Evolutionary conservation across 2,329 filamentous ascomycete species (phyloP), one percentile per base, ranked within the genome.

Genomic region (Fusarium sp.): DNA sequence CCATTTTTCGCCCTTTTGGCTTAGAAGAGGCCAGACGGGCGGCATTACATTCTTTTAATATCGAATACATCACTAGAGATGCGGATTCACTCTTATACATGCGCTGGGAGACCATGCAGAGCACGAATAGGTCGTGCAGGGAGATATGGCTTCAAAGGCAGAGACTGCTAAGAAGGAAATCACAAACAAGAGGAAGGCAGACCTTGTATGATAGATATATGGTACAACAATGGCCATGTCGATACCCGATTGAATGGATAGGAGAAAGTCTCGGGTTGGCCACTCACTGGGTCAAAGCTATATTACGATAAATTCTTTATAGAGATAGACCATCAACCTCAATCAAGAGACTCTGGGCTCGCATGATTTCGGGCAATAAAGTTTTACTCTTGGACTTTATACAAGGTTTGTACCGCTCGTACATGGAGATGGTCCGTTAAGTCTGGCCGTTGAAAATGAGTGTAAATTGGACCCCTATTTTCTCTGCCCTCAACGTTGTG

Each of bases 21-120:
- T 46, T 71, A 64, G 45, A 53, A 52, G 38, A 19, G 58, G 53
- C 28, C 38, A 51, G 57, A 47, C 15, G 59, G 58, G 35, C 31
- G 36, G 55, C 54, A 61, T 41, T 71, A 69, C 69, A 68, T 64
- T 71, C 69, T 70, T 70, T 71, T 71, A 71, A 71, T 71, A 71
- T 31, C 54, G 38, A 15, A 52, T 39, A 63, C 38, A 45, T 40
- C 57, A 41, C 24, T 51, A 52, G 34, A 51, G 49, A 54, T 36
- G 51, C 53, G 36, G 31, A 40, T 11, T 57, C 26, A 64, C 22
- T 40, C 38, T 41, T 42, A 51, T 59, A 61, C 38, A 69, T 58
- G 54, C 25, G 29, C 41, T 10, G 36, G 48, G 57, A 59, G 19
- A 58, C 48, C 51, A 62, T 53, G 47, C 54, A 65, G 53, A 68